Conservation (phyloP, 1,284 basidiomycete species). For the Tetrapyrgos nigripes region DNA sequence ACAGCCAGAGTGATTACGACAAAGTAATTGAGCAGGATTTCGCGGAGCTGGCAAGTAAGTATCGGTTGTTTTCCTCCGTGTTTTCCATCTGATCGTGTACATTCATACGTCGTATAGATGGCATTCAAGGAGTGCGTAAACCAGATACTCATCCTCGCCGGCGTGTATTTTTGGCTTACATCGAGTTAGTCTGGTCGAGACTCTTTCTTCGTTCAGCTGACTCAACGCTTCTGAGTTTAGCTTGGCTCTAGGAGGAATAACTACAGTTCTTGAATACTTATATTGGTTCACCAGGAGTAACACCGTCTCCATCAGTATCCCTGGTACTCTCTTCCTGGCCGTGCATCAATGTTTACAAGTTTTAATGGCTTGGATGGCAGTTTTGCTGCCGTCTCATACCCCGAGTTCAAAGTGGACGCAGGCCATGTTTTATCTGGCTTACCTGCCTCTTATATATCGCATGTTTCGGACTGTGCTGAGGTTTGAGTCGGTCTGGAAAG, state of each 20-base stretch:
- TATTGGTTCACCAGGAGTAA: conserved; percentile 39
- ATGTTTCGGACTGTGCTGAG: too few species aligned
- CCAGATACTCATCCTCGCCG: not conserved
- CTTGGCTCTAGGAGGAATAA: too few species aligned
- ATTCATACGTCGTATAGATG: not conserved
- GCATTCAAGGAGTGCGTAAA: not conserved
- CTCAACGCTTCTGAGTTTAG: not conserved
- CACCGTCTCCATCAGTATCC: conserved; percentile 31
- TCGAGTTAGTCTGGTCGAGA: too few species aligned
- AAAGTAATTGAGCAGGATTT: conserved; percentile 22
- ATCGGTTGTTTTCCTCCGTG: conserved; percentile 14
- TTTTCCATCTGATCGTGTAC: not conserved
- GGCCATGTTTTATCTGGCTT: not conserved
- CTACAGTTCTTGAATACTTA: conserved; percentile 20
- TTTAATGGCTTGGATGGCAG: too few species aligned
- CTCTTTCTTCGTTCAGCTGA: not conserved
- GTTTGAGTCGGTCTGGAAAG: not conserved
- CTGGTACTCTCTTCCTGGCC: conserved; percentile 25
- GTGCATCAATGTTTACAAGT: conserved; percentile 3
- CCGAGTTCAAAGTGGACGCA: too few species aligned
- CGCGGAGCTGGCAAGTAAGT: conserved; percentile 22
- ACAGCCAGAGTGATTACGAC: conserved; percentile 25
- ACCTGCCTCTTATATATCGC: not conserved
- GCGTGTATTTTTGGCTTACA: not conserved
- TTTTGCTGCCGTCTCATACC: too few species aligned